Base-by-base conservation (phyloP, 768 basidiomycete genomes). In the Lactarius vividus region DNA sequence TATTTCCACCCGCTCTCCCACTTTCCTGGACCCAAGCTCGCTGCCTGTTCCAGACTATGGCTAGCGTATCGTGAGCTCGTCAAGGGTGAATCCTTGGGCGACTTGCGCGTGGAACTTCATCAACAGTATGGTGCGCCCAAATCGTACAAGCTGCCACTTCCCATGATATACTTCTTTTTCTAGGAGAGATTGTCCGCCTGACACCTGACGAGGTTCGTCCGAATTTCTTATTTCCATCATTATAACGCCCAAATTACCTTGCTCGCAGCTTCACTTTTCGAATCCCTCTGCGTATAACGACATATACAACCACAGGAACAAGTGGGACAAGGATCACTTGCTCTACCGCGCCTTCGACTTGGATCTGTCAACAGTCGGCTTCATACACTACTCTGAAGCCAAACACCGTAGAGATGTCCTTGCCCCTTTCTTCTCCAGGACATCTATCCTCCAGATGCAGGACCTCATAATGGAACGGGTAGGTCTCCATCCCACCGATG, bases 401-500 rank as follows among this genome's bases (percentile, higher is more conserved):
- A 62, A 55, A 49, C 52, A 55, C 52, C 61, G 61, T 15, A 33
- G 52, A 23, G 61, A 62, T 29, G 37, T 62, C 16, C 61, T 62
- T 11, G 23, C 31, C 26, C 7, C 61, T 0, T 23, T 62, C 3
- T 62, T 62, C 37, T 62, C 61, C 9, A 29, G 61, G 13, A 35
- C 53, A 15, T 28, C 49, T 2, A 55, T 62, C 61, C n/a, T 55
- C 33, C 49, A 54, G 16, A 4, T 55, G 11, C 61, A 62, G 37
- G 52, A 40, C 15, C 52, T 62, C 20, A 16, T 62, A 23, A 8
- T 10, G 52, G 52, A 49, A 49, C 29, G 35, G 37, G 61, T 62
- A 39, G 5, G 23, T 11, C 33, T 35, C 33, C 35, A 10, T 3
- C 35, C 10, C 18, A 16, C 31, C 2, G 13, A 46, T 35, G 18